A percentile compares a stretch with the other conserved stretches of the same genome.
These are phyloP conservation scores for Auriscalpium microsporum DNA, from an alignment of 768 basidiomycete genomes.

Conservation along the genomic window DNA sequence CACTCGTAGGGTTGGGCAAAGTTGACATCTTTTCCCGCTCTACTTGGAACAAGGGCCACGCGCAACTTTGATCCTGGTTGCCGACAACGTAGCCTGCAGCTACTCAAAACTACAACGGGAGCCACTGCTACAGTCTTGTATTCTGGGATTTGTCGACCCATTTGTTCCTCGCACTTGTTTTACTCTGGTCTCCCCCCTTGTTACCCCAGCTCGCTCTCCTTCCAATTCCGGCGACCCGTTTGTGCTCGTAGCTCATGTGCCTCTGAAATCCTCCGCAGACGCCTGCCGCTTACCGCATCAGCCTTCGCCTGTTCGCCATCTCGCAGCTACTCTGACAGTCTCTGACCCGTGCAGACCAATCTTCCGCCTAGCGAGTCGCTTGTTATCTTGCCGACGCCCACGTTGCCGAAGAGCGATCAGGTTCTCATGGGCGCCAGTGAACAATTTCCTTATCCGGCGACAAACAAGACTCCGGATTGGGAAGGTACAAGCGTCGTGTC, in stretches of 20 bases:
- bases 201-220: too few relatives aligned
- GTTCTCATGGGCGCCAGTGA: neutral
- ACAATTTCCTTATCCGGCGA: constrained; percentile 5
- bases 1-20: neutral
- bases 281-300: neutral
- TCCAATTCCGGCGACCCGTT: too few relatives aligned
- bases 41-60: neutral
- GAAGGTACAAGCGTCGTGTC: constrained; percentile 4
- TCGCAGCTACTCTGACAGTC: neutral
- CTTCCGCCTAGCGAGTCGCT: neutral
- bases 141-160: too few relatives aligned
- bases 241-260: too few relatives aligned
- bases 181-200: too few relatives aligned
- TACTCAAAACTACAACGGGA: too few relatives aligned
- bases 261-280: too few relatives aligned
- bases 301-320: neutral
- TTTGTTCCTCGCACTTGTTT: too few relatives aligned
- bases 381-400: neutral
- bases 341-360: neutral
- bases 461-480: constrained; percentile 7
- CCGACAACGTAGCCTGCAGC: neutral
- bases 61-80: neutral
- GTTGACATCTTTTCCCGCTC: neutral
- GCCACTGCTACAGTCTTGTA: too few relatives aligned
- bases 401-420: neutral